Evolutionary conservation across 164 flowering plant species (phyloP), one percentile per base, ranked within the genome.

Genomic region (Dillenia suffruticosa): DNA sequence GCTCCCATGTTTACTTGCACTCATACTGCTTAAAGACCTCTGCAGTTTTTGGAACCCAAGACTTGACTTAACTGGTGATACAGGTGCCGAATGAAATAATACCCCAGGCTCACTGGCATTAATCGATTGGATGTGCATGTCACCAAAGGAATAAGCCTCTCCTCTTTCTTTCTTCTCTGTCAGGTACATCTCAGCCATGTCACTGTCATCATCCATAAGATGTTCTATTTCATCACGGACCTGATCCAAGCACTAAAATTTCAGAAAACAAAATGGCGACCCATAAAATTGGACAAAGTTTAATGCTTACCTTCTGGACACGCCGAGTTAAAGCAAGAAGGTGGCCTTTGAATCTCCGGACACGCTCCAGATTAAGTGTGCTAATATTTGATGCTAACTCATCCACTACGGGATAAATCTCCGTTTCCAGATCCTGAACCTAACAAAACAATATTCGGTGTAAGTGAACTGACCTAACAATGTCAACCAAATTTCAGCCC

Each of bases 131-230:
- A 67, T 44, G 73, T 66, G 64, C 51, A 57, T 56, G 24, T 86
- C 89, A 22, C 72, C 59, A 14, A 64, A 63, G 10, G 79, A 46
- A 57, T 72, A 68, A 19, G 70, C 79, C 49, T 94, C 97, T 64
- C 64, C 61, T 63, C 82, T 84, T 68, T 72, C 77, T 71, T 89
- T 95, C 84, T 95, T 95, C 77, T 86, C 94, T 0, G 99, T 91
- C 57, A 92, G 79, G 73, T 91, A 88, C 96, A 95, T 89, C 79
- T 89, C 99, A 50, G 97, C 97, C 99, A 95, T 95, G 69, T 95
- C 99, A 52, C 92, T 96, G 63, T 95, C 99, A 77, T 95, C 99
- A 70, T 95, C 88, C 97, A 92, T 95, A 46, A 95, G 88, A 67
- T 95, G 96, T 63, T 95, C 99, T 58, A 91, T 88, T 77, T 95